These are phyloP conservation scores for Botrytis aclada DNA, from an alignment of 2,329 filamentous ascomycete genomes.

Conservation along the genomic window DNA sequence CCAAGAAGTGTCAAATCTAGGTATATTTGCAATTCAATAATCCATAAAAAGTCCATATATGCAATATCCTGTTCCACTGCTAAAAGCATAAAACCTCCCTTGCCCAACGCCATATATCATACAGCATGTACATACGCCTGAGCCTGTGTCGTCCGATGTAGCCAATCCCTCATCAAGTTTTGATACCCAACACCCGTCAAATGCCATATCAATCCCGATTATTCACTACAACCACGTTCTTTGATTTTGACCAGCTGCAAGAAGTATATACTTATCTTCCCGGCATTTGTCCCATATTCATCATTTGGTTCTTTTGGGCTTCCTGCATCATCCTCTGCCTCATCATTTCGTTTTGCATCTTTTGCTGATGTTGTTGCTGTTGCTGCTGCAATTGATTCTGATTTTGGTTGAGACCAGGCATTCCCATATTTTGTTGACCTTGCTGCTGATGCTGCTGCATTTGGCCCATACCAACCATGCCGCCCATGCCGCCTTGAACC, in stretches of 20 bases:
- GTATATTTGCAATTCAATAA: not conserved
- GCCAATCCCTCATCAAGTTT: slow-evolving; percentile 8
- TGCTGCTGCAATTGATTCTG: slow-evolving; percentile 21
- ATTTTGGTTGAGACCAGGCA: slow-evolving; percentile 19
- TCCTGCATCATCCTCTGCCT: slow-evolving; percentile 34
- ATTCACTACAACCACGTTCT: not conserved
- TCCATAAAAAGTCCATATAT: not conserved
- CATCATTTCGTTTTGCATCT: slow-evolving; percentile 32
- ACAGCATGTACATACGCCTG: slow-evolving; percentile 6
- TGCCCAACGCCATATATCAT: slow-evolving; percentile 6
- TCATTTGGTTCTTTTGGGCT: slow-evolving; percentile 26
- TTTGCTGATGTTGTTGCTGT: slow-evolving; percentile 30
- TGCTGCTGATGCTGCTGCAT: slow-evolving; percentile 19
- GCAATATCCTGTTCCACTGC: not conserved
- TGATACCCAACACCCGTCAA: slow-evolving; percentile 14
- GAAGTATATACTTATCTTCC: not conserved
- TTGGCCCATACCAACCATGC: slow-evolving; percentile 2
- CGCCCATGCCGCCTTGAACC: slow-evolving; percentile 13
- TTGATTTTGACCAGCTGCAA: not conserved
- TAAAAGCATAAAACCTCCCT: not conserved
- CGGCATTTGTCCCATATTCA: slow-evolving; percentile 18
- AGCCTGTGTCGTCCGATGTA: not conserved
- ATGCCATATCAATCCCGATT: not conserved
- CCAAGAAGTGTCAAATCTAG: not conserved
- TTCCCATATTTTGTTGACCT: slow-evolving; percentile 19